A percentile compares a stretch with the other conserved stretches of the same genome.
These are phyloP conservation scores for Neoscytalidium dimidiatum DNA, from an alignment of 2,329 filamentous ascomycete species.

Conservation along the genomic window DNA sequence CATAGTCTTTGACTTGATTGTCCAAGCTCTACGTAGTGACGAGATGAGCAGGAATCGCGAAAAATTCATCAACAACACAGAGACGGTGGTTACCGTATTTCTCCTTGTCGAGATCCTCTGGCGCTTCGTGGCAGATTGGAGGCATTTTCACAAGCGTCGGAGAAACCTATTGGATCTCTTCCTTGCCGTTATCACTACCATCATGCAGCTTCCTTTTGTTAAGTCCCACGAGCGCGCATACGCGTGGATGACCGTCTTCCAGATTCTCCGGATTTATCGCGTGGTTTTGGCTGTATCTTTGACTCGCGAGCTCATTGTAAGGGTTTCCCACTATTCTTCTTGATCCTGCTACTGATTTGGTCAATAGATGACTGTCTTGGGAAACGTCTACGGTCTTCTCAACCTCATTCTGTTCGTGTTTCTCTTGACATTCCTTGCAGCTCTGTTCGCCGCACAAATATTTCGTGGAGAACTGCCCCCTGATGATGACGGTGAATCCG, in stretches of 20 bases:
- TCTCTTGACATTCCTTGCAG: constrained; percentile 87
- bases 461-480: constrained; percentile 82
- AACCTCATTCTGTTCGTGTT: constrained; percentile 98
- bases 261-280: constrained; percentile 88
- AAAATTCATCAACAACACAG: constrained; percentile 68
- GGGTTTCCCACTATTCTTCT: constrained; percentile 23
- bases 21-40: constrained; percentile 75
- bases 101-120: constrained; percentile 81
- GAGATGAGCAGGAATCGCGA: constrained; percentile 66
- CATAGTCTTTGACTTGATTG: constrained; percentile 78
- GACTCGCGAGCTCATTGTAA: constrained; percentile 79
- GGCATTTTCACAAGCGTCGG: constrained; percentile 71
- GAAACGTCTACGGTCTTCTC: constrained; percentile 86
- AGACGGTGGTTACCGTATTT: constrained; percentile 74
- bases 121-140: constrained; percentile 77
- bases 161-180: constrained; percentile 79
- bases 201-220: constrained; percentile 85
- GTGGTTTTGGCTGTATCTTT: constrained; percentile 87
- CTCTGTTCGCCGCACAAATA: constrained; percentile 90
- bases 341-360: constrained; percentile 24
- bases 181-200: constrained; percentile 76
- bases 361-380: constrained; percentile 68
- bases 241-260: constrained; percentile 87
- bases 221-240: constrained; percentile 66
- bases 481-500: constrained; percentile 63